Evolutionary conservation across 192 early-diverging fungal genomes (phyloP), one percentile per base, ranked within the genome.

Genomic region (Linnemannia elongata): DNA sequence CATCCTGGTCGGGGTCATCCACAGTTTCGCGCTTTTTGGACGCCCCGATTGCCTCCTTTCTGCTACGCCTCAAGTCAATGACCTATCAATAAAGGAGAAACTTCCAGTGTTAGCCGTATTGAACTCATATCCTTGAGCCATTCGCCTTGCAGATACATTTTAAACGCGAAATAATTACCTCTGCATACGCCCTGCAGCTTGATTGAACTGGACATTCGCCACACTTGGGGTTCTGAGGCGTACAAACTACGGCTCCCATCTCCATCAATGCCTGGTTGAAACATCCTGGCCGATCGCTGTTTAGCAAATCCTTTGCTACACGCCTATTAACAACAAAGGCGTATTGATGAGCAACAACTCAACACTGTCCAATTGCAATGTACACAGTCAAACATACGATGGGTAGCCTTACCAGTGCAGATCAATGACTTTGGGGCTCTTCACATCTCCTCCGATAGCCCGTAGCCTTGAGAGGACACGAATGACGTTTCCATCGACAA

Each of bases 181-280:
- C 94, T 49, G 88, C 89, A 80, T 83, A 91, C 6, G 94, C 96
- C 20, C 72, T 76, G 82, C 96, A 96, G 39, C 89, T 78, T 33
- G 81, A 77, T 41, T 88, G 77, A 0, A 96, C 73, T 4, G 95
- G 95, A 88, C 96, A 96, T 12, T 77, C 74, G 17, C 60, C 81
- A 83, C 96, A 96, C 35, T 83, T 76, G 35, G 95, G 95, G 33
- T 91, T 92, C 72, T 88, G 88, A 3, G 95, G 95, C 6, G 93
- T 94, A 84, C 96, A 96, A 6, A 96, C 82, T 12, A 90, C 91
- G 1, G 96, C 94, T 1, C 96, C 96, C 7, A 96, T 86, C 87
- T 96, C 96, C 96, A 96, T 96, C 69, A 96, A 60, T 13, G 93
- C 94, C 71, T 96, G 95, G 78, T 96, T 96, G 74, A 94, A 96